These are phyloP conservation scores for Tetrahymena elliotti DNA, from an alignment of 73 alveolate species.

Conservation along the genomic window DNA sequence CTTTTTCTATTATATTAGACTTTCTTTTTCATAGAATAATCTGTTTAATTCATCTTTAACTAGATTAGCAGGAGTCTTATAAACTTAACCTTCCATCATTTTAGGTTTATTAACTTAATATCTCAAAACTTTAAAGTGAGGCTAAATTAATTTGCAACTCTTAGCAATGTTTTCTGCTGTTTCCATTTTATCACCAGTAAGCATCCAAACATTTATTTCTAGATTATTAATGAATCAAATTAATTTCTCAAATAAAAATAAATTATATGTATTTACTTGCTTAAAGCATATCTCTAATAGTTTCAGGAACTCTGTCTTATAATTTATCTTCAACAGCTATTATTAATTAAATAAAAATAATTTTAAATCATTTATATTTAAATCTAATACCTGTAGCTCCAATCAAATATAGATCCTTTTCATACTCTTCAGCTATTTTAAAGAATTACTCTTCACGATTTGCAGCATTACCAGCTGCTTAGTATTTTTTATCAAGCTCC, in stretches of 20 bases:
- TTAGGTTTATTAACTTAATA: background rate
- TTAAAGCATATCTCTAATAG: constrained; percentile 75
- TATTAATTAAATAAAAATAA: background rate
- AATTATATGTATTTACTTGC: constrained; percentile 45
- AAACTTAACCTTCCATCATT: background rate
- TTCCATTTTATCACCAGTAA: constrained; percentile 97
- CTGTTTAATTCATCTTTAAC: constrained; percentile 9
- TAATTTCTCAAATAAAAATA: background rate
- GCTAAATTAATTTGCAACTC: constrained; percentile 69
- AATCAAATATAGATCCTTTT: constrained; percentile 58
- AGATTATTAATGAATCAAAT: background rate
- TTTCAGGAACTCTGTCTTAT: constrained; percentile 90
- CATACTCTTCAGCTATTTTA: constrained; percentile 55
- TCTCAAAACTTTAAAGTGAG: constrained; percentile 48
- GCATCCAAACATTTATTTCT: constrained; percentile 93
- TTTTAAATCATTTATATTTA: no score
- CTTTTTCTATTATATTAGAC: background rate
- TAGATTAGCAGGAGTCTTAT: background rate
- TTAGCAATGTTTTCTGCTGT: constrained; percentile 96
- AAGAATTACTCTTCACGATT: constrained; percentile 15
- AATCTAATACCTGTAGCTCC: constrained; percentile 74
- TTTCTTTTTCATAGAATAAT: constrained; percentile 21
- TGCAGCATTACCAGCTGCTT: constrained; percentile 27
- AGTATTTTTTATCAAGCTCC: constrained; percentile 13
- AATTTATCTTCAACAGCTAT: constrained; percentile 93